Conservation (phyloP, 1,284 basidiomycete genomes). For the Microbotryum lychnidis-dioicae region DNA sequence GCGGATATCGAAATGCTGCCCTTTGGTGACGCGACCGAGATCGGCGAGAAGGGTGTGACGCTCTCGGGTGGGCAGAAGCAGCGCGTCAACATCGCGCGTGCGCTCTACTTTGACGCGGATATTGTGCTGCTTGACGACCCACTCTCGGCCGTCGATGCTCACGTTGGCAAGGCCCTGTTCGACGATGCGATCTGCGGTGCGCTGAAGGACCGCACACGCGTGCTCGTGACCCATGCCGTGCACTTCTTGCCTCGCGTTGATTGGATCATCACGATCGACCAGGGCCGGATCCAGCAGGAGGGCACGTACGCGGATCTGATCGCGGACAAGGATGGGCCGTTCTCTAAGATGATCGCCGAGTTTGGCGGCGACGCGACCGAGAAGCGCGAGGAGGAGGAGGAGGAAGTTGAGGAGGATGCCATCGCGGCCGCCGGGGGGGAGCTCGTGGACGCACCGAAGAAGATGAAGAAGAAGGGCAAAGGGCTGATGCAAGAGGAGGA, state of each 20-base stretch:
- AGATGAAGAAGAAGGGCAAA: constrained; percentile 45
- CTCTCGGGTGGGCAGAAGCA: constrained; percentile 75
- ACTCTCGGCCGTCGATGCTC: constrained; percentile 55
- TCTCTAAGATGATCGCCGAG: constrained; percentile 60
- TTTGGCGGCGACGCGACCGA: constrained; percentile 52
- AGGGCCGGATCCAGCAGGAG: constrained; percentile 57
- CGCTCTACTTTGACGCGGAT: constrained; percentile 75
- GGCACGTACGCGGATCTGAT: constrained; percentile 67
- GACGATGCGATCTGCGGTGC: constrained; percentile 66
- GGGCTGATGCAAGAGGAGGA: constrained; percentile 51
- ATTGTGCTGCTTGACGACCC: constrained; percentile 82
- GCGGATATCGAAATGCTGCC: constrained; percentile 72
- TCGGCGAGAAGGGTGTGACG: constrained; percentile 70
- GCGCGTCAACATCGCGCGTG: constrained; percentile 65
- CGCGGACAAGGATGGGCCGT: constrained; percentile 53
- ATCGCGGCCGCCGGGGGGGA: constrained; percentile 37
- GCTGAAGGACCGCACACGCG: constrained; percentile 64
- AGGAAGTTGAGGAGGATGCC: constrained; percentile 40
- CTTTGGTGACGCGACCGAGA: constrained; percentile 75
- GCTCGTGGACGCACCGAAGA: constrained; percentile 36
- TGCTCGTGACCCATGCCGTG: constrained; percentile 74
- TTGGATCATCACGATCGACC: constrained; percentile 62
- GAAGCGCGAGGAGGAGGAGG: constrained; percentile 44
- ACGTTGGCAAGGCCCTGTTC: constrained; percentile 79
- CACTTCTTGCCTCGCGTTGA: constrained; percentile 68